These are phyloP conservation scores for Aspergillus piperis DNA, from an alignment of 2,329 filamentous ascomycete species.

Conservation along the genomic window DNA sequence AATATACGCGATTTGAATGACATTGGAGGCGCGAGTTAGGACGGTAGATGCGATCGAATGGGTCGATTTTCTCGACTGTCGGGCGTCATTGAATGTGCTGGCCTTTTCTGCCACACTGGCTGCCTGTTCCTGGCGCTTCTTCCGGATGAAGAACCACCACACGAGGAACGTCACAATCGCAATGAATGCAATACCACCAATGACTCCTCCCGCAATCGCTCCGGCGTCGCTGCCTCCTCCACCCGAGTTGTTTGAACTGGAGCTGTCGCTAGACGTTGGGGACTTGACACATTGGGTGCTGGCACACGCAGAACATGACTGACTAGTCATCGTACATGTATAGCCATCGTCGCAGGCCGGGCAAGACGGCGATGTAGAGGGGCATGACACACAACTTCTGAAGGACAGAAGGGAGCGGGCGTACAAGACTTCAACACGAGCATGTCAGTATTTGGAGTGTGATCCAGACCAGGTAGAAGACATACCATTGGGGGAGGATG, in stretches of 20 bases:
- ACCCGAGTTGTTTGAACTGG: constrained; percentile 17
- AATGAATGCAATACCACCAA: constrained; percentile 78
- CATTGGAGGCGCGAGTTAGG: constrained; percentile 92
- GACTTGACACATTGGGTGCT: constrained; percentile 57
- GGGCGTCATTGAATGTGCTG: constrained; percentile 54
- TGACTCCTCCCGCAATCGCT: constrained; percentile 86
- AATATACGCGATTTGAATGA: constrained; percentile 99
- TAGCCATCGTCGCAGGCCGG: constrained; percentile 58
- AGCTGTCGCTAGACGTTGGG: constrained; percentile 34
- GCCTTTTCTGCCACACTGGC: constrained; percentile 51
- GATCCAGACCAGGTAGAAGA: neutral
- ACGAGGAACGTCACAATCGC: constrained; percentile 75
- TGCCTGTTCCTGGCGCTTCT: constrained; percentile 63
- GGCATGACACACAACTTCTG: constrained; percentile 59
- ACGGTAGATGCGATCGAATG: constrained; percentile 95
- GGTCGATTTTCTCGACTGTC: constrained; percentile 72
- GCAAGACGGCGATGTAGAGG: constrained; percentile 55
- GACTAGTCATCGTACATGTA: constrained; percentile 61
- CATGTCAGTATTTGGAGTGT: neutral
- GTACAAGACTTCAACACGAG: constrained; percentile 17
- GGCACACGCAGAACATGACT: constrained; percentile 63
- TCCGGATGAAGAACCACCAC: constrained; percentile 85
- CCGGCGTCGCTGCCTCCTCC: constrained; percentile 67
- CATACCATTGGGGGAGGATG: constrained; percentile 26
- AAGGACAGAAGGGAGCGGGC: constrained; percentile 28